Conservation (phyloP, 2,329 filamentous ascomycete genomes). For the Ophiostoma novo-ulmi region DNA sequence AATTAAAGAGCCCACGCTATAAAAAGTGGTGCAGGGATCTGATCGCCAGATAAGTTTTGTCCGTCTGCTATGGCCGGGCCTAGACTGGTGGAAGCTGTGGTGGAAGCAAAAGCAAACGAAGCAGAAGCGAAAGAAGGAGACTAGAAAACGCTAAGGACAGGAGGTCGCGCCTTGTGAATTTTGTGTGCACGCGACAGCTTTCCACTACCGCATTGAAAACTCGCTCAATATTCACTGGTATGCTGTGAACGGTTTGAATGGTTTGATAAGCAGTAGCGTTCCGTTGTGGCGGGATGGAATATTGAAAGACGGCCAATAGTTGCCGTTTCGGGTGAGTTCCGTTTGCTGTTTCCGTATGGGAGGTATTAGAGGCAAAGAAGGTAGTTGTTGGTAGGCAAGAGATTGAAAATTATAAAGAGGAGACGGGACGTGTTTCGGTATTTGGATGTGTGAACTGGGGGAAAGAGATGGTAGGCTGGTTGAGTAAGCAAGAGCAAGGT, state of each 20-base stretch:
- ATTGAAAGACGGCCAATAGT: background rate
- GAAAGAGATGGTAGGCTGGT: too few relatives aligned
- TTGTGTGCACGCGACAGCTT: background rate
- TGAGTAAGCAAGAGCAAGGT: background rate
- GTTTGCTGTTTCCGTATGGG: background rate
- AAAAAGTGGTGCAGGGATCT: conserved; percentile 14
- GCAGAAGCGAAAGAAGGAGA: background rate
- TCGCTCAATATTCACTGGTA: background rate
- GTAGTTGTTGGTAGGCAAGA: too few relatives aligned
- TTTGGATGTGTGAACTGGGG: too few relatives aligned
- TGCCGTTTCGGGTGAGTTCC: background rate
- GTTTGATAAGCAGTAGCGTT: background rate
- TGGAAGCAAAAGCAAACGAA: background rate
- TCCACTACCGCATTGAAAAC: background rate
- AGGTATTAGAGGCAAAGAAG: background rate
- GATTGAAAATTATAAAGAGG: background rate
- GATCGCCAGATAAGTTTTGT: background rate
- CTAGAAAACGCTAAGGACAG: background rate
- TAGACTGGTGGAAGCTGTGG: background rate
- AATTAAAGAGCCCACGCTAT: conserved; percentile 14
- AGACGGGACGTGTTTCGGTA: too few relatives aligned
- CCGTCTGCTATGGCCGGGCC: background rate
- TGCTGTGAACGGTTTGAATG: background rate
- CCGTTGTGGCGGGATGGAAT: background rate
- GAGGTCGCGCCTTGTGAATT: background rate